These are phyloP conservation scores for Magnaporthales sp. DNA, from an alignment of 2,329 filamentous ascomycete species.

Conservation along the genomic window DNA sequence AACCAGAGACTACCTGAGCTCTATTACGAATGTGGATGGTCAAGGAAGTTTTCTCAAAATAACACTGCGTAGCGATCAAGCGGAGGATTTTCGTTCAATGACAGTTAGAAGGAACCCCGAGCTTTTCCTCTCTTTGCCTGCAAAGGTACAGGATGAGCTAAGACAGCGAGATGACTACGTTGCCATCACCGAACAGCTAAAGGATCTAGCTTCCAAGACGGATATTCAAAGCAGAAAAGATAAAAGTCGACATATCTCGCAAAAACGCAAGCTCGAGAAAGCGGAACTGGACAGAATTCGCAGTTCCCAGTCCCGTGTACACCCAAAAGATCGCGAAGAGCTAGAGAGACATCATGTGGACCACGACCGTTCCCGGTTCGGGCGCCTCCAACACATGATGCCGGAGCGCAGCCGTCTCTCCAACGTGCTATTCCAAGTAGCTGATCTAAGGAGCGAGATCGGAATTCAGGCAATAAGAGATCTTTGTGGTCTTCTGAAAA, in stretches of 20 bases:
- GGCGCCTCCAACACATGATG: constrained; percentile 3
- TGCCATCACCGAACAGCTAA: neutral
- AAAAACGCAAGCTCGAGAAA: neutral
- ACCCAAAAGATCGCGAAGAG: constrained; percentile 1
- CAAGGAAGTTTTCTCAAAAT: neutral
- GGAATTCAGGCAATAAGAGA: neutral
- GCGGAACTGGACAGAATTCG: neutral
- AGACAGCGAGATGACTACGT: neutral
- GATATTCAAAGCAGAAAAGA: neutral
- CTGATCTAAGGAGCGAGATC: neutral
- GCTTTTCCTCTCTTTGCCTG: neutral
- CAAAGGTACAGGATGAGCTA: neutral
- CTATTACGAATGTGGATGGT: neutral
- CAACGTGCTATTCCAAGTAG: neutral
- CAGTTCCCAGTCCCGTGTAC: neutral
- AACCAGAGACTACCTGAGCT: neutral
- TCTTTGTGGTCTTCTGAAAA: neutral
- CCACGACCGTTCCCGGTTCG: neutral
- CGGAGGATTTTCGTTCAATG: neutral
- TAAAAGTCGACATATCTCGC: neutral
- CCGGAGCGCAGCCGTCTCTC: neutral
- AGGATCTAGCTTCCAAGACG: neutral
- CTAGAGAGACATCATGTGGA: neutral
- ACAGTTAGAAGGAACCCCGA: neutral
- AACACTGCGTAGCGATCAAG: neutral